These are phyloP conservation scores for Gynostemma pentaphyllum DNA, from an alignment of 306 rosid species.

Conservation along the genomic window DNA sequence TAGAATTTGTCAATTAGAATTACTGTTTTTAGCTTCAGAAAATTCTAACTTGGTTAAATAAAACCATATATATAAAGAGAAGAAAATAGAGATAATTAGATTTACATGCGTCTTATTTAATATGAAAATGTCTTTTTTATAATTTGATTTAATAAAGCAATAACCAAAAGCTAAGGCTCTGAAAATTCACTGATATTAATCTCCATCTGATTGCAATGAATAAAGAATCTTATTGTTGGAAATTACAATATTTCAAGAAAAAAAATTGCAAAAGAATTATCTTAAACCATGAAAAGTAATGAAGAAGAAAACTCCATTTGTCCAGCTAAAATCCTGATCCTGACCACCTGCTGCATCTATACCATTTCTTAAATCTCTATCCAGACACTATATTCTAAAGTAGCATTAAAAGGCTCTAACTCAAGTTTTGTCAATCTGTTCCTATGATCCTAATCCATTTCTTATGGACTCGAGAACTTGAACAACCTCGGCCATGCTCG, in stretches of 20 bases:
- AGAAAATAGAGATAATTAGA: too few relatives aligned
- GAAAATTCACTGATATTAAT: too few relatives aligned
- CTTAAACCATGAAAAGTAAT: neutral
- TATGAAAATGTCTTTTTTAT: too few relatives aligned
- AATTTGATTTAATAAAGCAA: too few relatives aligned
- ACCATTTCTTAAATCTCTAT: neutral
- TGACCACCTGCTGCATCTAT: neutral
- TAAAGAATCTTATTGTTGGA: slow-evolving; percentile 5
- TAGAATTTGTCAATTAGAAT: too few relatives aligned
- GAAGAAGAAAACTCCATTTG: neutral
- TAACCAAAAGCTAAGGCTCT: too few relatives aligned
- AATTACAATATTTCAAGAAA: neutral
- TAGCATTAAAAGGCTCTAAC: too few relatives aligned
- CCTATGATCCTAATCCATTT: slow-evolving; percentile 60
- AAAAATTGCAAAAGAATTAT: slow-evolving; percentile 2
- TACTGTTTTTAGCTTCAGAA: too few relatives aligned
- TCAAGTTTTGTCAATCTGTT: neutral
- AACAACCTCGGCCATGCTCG: slow-evolving; percentile 96
- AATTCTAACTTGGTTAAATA: too few relatives aligned
- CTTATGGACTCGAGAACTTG: slow-evolving; percentile 95
- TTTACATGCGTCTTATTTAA: too few relatives aligned
- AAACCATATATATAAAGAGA: too few relatives aligned
- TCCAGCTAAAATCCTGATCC: slow-evolving; percentile 5
- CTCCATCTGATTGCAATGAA: neutral
- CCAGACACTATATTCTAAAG: too few relatives aligned